A percentile compares a stretch with the other conserved stretches of the same genome.
Conservation (phyloP, 768 basidiomycete species). For the Lentinus tigrinus region DNA sequence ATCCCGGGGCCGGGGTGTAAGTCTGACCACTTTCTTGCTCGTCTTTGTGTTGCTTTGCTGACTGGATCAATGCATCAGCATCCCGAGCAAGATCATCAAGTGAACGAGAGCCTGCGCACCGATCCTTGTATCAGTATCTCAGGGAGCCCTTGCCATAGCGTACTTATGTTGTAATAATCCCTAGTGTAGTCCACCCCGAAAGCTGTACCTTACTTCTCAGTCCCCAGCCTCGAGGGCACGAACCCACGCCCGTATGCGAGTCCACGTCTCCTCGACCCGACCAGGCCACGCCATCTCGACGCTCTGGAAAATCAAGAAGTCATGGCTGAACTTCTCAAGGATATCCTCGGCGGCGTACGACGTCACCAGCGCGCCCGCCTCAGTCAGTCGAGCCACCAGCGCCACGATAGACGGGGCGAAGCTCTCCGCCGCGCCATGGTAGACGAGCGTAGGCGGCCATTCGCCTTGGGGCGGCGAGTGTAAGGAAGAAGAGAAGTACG, state of each 20-base stretch:
- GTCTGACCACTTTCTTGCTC: not conserved
- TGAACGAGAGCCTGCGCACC: not conserved
- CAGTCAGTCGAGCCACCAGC: not conserved
- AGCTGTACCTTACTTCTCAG: too few species aligned
- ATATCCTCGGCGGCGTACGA: not conserved
- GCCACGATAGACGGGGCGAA: slow-evolving; percentile 3
- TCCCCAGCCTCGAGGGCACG: not conserved
- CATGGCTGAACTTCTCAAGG: slow-evolving; percentile 8
- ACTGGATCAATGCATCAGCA: not conserved
- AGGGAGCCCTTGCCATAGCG: not conserved
- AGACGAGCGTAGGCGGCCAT: slow-evolving; percentile 14
- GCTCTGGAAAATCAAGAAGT: slow-evolving; percentile 8
- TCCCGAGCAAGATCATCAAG: slow-evolving; percentile 2
- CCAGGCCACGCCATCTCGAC: slow-evolving; percentile 7
- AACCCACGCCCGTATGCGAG: slow-evolving; percentile 3
- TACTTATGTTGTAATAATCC: not conserved
- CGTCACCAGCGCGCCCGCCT: not conserved
- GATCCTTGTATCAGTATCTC: not conserved
- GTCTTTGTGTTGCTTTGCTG: not conserved
- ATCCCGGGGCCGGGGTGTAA: slow-evolving; percentile 7
- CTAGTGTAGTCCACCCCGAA: not conserved
- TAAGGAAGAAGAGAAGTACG: slow-evolving; percentile 12
- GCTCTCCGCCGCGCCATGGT: slow-evolving; percentile 4
- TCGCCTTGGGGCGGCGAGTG: not conserved
- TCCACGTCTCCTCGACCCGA: slow-evolving; percentile 9